phyloP scores from a whole-genome alignment of 2,329 filamentous ascomycete genomes.

The Phaeosphaeria sp. region DNA sequence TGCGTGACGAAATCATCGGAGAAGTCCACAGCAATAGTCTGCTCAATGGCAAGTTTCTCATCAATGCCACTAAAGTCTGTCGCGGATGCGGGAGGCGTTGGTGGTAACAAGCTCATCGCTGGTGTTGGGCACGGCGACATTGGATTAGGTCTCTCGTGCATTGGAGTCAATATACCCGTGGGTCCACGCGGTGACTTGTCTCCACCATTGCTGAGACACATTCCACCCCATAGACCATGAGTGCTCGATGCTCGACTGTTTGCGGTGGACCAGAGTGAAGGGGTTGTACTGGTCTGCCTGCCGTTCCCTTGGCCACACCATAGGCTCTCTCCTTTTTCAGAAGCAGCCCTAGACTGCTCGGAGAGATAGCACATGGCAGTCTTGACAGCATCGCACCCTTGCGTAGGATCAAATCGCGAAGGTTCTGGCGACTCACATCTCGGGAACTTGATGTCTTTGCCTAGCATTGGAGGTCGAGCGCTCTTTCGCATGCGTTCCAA shows the following conservation, averaged over 20 bases:
- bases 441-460: slow-evolving; percentile 79
- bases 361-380: slow-evolving; percentile 58
- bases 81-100: slow-evolving; percentile 46
- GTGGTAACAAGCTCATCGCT: slow-evolving; percentile 38
- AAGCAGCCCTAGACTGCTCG: slow-evolving; percentile 55
- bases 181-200: slow-evolving; percentile 50
- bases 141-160: slow-evolving; percentile 49
- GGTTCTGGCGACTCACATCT: slow-evolving; percentile 82
- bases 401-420: slow-evolving; percentile 82
- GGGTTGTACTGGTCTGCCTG: slow-evolving; percentile 36
- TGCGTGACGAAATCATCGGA: slow-evolving; percentile 87
- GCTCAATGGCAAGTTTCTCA: slow-evolving; percentile 51
- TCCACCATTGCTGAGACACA: slow-evolving; percentile 58
- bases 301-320: slow-evolving; percentile 62
- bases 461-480: slow-evolving; percentile 84
- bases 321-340: slow-evolving; percentile 57
- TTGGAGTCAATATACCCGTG: slow-evolving; percentile 60
- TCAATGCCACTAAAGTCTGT: slow-evolving; percentile 51
- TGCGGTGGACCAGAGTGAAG: slow-evolving; percentile 44
- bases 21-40: slow-evolving; percentile 70
- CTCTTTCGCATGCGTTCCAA: slow-evolving; percentile 64
- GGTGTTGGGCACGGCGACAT: slow-evolving; percentile 49
- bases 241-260: slow-evolving; percentile 61
- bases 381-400: slow-evolving; percentile 59
- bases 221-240: slow-evolving; percentile 77